Conservation (phyloP, 2,329 filamentous ascomycete species). For the Shiraia sp. region DNA sequence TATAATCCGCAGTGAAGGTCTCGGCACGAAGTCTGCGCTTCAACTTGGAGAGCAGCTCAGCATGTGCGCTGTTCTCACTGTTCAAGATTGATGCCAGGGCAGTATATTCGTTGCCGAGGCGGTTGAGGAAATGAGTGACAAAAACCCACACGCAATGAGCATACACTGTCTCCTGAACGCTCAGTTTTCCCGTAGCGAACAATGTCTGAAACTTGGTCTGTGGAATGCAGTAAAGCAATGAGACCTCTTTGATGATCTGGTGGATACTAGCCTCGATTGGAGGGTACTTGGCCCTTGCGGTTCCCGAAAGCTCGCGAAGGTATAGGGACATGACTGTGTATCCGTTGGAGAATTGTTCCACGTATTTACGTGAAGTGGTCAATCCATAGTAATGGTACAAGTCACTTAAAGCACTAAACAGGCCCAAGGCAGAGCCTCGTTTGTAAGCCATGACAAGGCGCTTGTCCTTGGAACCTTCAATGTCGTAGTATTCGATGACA, state of each 20-base stretch:
- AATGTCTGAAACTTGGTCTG: conserved; percentile 94
- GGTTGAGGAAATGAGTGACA: conserved; percentile 96
- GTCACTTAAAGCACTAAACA: conserved; percentile 94
- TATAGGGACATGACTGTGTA: conserved; percentile 98
- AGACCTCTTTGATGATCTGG: conserved; percentile 98
- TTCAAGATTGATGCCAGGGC: conserved; percentile 83
- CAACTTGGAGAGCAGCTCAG: conserved; percentile 86
- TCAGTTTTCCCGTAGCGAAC: conserved; percentile 83
- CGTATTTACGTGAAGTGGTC: conserved; percentile 94
- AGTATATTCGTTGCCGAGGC: conserved; percentile 87
- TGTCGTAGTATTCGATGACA: conserved; percentile 97
- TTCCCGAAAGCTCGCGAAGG: conserved; percentile 68
- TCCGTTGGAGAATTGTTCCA: conserved; percentile 97
- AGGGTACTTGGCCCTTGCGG: conserved; percentile 60
- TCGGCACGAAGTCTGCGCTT: conserved; percentile 94
- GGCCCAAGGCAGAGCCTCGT: conserved; percentile 83
- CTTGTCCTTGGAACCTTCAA: conserved; percentile 89
- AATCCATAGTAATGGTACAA: conserved; percentile 98
- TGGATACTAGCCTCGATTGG: conserved; percentile 93
- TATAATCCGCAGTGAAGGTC: conserved; percentile 98
- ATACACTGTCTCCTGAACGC: conserved; percentile 95
- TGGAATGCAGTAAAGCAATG: conserved; percentile 93
- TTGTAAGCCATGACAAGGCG: conserved; percentile 93
- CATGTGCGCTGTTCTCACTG: conserved; percentile 78
- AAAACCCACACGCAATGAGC: conserved; percentile 98